A percentile compares a stretch with the other conserved stretches of the same genome.
Evolutionary conservation across 2,329 filamentous ascomycete species (phyloP).

Genomic region (Phyllosticta citrichinensis): DNA sequence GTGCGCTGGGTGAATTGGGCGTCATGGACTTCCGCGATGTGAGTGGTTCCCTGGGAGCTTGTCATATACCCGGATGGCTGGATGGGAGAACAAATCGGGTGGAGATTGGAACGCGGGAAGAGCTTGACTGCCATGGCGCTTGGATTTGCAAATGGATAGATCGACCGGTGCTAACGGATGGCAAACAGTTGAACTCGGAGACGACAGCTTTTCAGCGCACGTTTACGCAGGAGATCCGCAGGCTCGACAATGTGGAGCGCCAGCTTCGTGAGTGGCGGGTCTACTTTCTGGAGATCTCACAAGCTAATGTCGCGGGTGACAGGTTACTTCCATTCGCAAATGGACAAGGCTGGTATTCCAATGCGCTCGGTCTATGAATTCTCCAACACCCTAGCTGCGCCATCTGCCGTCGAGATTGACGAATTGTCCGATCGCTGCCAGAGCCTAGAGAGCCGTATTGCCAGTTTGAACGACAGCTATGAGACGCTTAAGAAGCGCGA

Average conservation of each 20-base stretch:
- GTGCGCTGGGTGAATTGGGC: conserved; percentile 89
- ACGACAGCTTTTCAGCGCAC: conserved; percentile 92
- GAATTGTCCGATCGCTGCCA: conserved; percentile 89
- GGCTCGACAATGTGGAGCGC: conserved; percentile 94
- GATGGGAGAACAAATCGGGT: neutral
- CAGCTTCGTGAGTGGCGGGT: conserved; percentile 66
- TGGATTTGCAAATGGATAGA: neutral
- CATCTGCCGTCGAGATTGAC: conserved; percentile 90
- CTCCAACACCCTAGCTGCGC: conserved; percentile 72
- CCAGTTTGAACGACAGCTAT: conserved; percentile 92
- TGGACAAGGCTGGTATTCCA: conserved; percentile 82
- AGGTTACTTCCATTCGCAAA: conserved; percentile 93
- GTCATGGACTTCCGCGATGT: conserved; percentile 97
- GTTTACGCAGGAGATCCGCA: conserved; percentile 94
- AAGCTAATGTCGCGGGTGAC: conserved; percentile 14
- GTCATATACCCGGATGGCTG: neutral
- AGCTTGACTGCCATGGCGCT: neutral
- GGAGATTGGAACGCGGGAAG: neutral
- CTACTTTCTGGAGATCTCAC: conserved; percentile 2
- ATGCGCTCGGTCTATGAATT: conserved; percentile 90
- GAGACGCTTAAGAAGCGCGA: conserved; percentile 97
- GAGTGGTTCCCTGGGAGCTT: conserved; percentile 30
- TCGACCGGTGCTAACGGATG: neutral
- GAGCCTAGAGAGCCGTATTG: conserved; percentile 81
- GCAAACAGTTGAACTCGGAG: conserved; percentile 72